phyloP scores from a whole-genome alignment of 2,329 filamentous ascomycete genomes.

The Didymella keratinophila region DNA sequence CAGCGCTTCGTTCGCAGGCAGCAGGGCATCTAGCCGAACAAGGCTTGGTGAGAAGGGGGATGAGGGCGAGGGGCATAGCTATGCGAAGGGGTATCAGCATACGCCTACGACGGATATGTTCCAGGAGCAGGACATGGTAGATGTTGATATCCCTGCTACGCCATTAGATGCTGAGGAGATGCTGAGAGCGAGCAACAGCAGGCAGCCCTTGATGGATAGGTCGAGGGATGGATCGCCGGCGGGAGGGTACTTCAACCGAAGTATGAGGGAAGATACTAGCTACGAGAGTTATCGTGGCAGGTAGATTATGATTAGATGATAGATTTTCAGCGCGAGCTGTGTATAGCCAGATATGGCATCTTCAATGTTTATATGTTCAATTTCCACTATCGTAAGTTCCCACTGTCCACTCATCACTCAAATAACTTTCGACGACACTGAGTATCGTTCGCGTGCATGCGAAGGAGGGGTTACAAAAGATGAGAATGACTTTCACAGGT shows the following conservation, averaged over 20 bases:
- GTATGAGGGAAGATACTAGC: conserved; percentile 8
- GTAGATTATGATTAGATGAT: conserved; percentile 1
- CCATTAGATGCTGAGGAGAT: conserved; percentile 36
- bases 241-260: conserved; percentile 13
- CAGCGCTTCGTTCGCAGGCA: conserved; percentile 9
- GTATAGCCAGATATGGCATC: background rate
- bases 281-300: conserved; percentile 12
- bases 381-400: too few relatives aligned
- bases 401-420: too few relatives aligned
- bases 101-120: conserved; percentile 28
- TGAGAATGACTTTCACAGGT: too few relatives aligned
- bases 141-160: conserved; percentile 32
- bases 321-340: conserved; percentile 7
- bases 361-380: background rate
- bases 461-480: too few relatives aligned
- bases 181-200: conserved; percentile 24
- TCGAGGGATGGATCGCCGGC: conserved; percentile 23
- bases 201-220: conserved; percentile 28
- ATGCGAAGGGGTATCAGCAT: conserved; percentile 38
- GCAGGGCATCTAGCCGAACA: conserved; percentile 34
- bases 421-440: too few relatives aligned
- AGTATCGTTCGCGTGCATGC: too few relatives aligned
- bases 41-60: conserved; percentile 30
- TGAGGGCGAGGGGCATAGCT: conserved; percentile 33
- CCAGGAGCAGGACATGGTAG: conserved; percentile 26